Conservation (phyloP, 176 grass and related monocot species). For the Phoenix dactylifera region DNA sequence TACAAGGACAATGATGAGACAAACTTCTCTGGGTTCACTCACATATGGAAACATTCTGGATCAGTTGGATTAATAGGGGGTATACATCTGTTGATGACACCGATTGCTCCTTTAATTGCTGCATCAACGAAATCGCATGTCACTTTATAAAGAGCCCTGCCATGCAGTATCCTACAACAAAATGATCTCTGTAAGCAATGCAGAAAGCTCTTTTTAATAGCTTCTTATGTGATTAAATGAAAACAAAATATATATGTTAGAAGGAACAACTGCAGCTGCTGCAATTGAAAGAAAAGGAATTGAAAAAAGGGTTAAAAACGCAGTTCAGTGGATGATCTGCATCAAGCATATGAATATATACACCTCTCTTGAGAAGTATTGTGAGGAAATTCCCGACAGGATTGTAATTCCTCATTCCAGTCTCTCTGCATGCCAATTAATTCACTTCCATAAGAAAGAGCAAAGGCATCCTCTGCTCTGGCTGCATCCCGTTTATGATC, state of each 20-base stretch:
- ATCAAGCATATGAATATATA: not conserved
- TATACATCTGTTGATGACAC: constrained; percentile 93
- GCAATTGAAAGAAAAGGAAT: not conserved
- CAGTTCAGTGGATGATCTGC: not conserved
- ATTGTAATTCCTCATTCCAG: constrained; percentile 97
- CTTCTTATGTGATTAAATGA: too few species aligned
- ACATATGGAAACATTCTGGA: constrained; percentile 99
- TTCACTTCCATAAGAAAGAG: constrained; percentile 80
- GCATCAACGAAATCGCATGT: constrained; percentile 97
- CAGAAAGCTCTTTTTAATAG: too few species aligned
- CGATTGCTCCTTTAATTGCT: constrained; percentile 86
- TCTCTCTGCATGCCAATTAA: constrained; percentile 98
- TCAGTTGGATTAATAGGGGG: constrained; percentile 98
- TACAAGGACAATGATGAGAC: not conserved
- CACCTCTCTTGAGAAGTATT: constrained; percentile 86
- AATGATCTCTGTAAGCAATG: too few species aligned
- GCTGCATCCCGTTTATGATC: constrained; percentile 79
- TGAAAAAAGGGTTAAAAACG: not conserved
- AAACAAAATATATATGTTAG: too few species aligned
- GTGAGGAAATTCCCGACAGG: constrained; percentile 91
- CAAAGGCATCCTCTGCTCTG: constrained; percentile 77
- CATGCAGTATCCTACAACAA: constrained; percentile 64
- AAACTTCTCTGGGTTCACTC: constrained; percentile 25
- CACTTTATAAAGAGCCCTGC: constrained; percentile 94
- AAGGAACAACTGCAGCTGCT: too few species aligned